Conservation (phyloP, 768 basidiomycete genomes). For the Chalciporus chontae region DNA sequence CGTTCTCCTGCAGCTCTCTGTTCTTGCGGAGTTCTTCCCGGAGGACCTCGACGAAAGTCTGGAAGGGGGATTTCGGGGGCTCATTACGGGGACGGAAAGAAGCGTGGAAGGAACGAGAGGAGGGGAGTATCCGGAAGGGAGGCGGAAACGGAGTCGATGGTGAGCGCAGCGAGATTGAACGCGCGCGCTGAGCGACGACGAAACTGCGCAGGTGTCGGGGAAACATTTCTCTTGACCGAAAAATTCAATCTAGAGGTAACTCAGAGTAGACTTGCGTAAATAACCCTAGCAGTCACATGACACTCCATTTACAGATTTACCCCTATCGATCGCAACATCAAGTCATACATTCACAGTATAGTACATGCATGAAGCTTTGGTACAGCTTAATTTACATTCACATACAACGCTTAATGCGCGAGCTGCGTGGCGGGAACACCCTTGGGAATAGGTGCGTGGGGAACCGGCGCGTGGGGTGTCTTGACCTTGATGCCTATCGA, state of each 20-base stretch:
- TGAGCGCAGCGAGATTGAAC: constrained; percentile 15
- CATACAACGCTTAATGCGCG: constrained; percentile 5
- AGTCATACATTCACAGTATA: too few relatives aligned
- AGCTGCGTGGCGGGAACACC: constrained; percentile 48
- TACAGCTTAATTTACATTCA: not conserved
- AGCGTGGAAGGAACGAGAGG: constrained; percentile 53
- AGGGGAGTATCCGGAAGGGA: constrained; percentile 30
- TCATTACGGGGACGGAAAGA: constrained; percentile 61
- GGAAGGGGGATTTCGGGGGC: constrained; percentile 86
- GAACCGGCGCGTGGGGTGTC: constrained; percentile 64
- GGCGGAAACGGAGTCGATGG: constrained; percentile 17
- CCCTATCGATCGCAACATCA: too few relatives aligned
- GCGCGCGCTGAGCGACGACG: constrained; percentile 27
- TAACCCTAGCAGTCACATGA: constrained; percentile 16
- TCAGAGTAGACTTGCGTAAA: too few relatives aligned
- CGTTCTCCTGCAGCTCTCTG: constrained; percentile 91
- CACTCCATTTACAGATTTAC: not conserved
- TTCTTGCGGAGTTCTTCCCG: constrained; percentile 92
- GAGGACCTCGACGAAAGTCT: constrained; percentile 93
- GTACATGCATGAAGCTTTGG: not conserved
- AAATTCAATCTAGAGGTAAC: too few relatives aligned
- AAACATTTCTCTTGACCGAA: constrained; percentile 33
- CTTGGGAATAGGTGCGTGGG: constrained; percentile 59
- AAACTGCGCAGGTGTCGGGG: constrained; percentile 46
- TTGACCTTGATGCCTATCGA: constrained; percentile 55